Evolutionary conservation across 2,329 filamentous ascomycete species (phyloP).

Genomic region (Fusarium domesticum): DNA sequence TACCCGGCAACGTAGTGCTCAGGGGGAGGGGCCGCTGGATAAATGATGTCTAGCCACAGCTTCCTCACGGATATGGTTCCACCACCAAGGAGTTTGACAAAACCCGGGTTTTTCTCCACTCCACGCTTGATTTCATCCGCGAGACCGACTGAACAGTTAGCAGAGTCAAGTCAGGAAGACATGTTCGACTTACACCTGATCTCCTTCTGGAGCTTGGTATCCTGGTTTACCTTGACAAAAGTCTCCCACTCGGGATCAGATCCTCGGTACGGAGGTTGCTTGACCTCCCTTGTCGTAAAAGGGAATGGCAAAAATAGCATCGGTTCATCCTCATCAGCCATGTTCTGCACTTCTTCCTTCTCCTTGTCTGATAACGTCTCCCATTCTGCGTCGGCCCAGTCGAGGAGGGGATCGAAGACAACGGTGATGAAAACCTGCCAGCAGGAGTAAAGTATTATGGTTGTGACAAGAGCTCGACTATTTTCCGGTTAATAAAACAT

Average conservation of each 20-base stretch:
- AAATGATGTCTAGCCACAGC: constrained; percentile 61
- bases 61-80: constrained; percentile 47
- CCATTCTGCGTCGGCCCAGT: constrained; percentile 42
- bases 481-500: constrained; percentile 9
- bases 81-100: constrained; percentile 45
- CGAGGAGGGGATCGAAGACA: constrained; percentile 46
- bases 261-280: constrained; percentile 50
- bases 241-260: constrained; percentile 62
- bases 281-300: constrained; percentile 51
- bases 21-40: constrained; percentile 57
- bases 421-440: constrained; percentile 44
- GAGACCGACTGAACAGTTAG: constrained; percentile 30
- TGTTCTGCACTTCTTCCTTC: constrained; percentile 39
- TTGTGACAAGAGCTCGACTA: constrained; percentile 33
- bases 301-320: constrained; percentile 60
- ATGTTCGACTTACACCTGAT: constrained; percentile 44
- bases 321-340: constrained; percentile 44
- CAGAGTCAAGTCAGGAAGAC: neutral
- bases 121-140: constrained; percentile 35
- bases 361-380: constrained; percentile 44
- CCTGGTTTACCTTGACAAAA: constrained; percentile 57
- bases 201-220: constrained; percentile 45
- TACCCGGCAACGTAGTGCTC: constrained; percentile 60
- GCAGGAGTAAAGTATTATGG: constrained; percentile 36
- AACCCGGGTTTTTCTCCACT: constrained; percentile 40